Conservation (phyloP, 208 protist species). For the Leishmania gerbilli region DNA sequence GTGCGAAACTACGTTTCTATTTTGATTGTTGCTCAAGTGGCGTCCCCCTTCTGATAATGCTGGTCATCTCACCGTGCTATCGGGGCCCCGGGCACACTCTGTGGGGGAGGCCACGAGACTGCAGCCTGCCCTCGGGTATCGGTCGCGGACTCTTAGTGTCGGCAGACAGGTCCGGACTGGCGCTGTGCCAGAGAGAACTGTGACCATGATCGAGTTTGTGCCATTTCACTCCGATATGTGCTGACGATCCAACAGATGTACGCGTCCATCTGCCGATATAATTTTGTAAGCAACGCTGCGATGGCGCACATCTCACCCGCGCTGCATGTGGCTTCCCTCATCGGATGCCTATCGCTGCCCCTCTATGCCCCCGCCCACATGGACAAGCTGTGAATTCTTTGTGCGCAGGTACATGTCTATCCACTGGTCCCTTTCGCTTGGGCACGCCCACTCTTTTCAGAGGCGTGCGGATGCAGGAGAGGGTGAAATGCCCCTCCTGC, state of each 20-base stretch:
- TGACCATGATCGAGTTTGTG: too few species aligned
- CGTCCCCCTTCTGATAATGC: background rate
- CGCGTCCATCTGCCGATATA: background rate
- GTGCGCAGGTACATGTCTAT: background rate
- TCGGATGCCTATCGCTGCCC: background rate
- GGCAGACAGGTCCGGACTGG: background rate
- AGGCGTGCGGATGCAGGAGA: background rate
- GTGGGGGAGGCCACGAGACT: background rate
- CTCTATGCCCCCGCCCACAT: background rate
- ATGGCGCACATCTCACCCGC: background rate
- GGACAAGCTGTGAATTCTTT: background rate
- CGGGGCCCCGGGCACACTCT: background rate
- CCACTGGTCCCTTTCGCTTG: background rate
- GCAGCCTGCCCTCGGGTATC: background rate
- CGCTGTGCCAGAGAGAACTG: background rate
- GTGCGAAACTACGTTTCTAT: background rate
- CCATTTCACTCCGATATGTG: background rate
- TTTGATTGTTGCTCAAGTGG: background rate
- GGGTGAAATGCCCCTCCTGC: background rate
- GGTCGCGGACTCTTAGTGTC: background rate
- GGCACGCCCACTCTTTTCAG: background rate
- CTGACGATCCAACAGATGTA: background rate
- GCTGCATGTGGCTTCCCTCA: too few species aligned
- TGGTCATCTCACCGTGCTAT: background rate
- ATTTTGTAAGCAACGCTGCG: background rate